A percentile compares a stretch with the other conserved stretches of the same genome.
Evolutionary conservation across 2,329 filamentous ascomycete species (phyloP).

Genomic region (Phoma sp.): DNA sequence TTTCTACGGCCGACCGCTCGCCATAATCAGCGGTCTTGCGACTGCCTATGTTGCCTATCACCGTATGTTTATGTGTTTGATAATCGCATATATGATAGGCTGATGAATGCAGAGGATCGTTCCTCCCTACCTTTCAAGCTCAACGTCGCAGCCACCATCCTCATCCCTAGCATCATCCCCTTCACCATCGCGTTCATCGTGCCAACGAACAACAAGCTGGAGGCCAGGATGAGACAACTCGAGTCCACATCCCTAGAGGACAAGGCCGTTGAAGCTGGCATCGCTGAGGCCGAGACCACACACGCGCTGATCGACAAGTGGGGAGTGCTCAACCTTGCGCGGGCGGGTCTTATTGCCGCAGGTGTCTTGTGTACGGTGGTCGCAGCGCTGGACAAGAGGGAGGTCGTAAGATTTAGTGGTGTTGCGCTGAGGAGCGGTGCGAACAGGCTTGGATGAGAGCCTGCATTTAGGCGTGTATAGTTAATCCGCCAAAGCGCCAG

Average conservation of each 20-base stretch:
- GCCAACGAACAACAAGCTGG: slow-evolving; percentile 59
- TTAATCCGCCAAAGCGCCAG: no score
- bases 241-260: slow-evolving; percentile 48
- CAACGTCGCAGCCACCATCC: slow-evolving; percentile 56
- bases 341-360: slow-evolving; percentile 47
- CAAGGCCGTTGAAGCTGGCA: slow-evolving; percentile 43
- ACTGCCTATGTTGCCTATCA: slow-evolving; percentile 59
- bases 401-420: slow-evolving; percentile 34
- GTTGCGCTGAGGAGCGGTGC: slow-evolving; percentile 22
- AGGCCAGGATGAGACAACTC: slow-evolving; percentile 53
- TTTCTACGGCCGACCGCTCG: slow-evolving; percentile 50
- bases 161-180: slow-evolving; percentile 59
- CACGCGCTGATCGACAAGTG: slow-evolving; percentile 64
- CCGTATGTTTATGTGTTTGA: slow-evolving; percentile 29
- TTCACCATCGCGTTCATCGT: slow-evolving; percentile 60
- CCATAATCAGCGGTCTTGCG: slow-evolving; percentile 51
- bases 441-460: slow-evolving; percentile 17
- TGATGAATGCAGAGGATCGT: slow-evolving; percentile 31
- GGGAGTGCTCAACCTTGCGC: slow-evolving; percentile 61
- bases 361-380: slow-evolving; percentile 34
- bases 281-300: slow-evolving; percentile 54
- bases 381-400: slow-evolving; percentile 37
- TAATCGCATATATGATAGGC: neutral
- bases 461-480: no score
- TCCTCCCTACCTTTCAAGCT: slow-evolving; percentile 49